Base-by-base conservation (phyloP, 345 rosid species). In the Kandelia obovata region DNA sequence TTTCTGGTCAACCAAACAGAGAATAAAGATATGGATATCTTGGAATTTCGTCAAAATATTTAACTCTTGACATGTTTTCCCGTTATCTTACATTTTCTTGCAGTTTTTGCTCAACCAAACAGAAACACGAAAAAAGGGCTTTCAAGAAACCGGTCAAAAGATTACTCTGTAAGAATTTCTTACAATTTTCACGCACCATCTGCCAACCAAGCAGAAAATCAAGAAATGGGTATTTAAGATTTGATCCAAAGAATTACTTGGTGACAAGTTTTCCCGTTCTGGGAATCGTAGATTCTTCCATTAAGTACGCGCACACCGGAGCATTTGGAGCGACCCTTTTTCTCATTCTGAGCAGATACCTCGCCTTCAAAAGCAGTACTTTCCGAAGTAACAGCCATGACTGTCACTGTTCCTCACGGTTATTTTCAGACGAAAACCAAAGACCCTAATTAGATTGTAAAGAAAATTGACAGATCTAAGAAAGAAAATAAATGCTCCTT, bases 221-320 rank as follows among this genome's bases (percentile, higher is more conserved):
- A 47, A n/a, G 39, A 68, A 26, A 15, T 13, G 30, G 28, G 53
- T 31, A 49, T 20, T 26, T 23, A 49, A 52, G 66, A 49, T 59
- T 43, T 7, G 28, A n/a, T 7, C 9, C 31, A 35, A 62, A 46
- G 0, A 6, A 9, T 35, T 53, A 91, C 98, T 85, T 89, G 95
- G 61, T 92, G 96, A 74, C 96, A 90, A 7, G 85, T 85, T 72
- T 83, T 88, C n/a, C 95, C 90, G 19, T 81, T 81, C 23, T 77
- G 73, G 15, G 92, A 79, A 76, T 89, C 89, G 26, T 83, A 86
- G 49, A 84, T 81, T 62, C 85, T 76, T 52, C 85, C 77, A 3
- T 81, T 79, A 5, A 79, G 34, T 37, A 88, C 79, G 2, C 89
- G 84, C 72, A 88, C 77, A 28, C 85, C 87, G 28, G 86, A 84